Percentiles rank a stretch among this genome's conserved stretches.
Evolutionary conservation across 2,329 filamentous ascomycete species (phyloP).

Genomic region (Verticillium albo-atrum): DNA sequence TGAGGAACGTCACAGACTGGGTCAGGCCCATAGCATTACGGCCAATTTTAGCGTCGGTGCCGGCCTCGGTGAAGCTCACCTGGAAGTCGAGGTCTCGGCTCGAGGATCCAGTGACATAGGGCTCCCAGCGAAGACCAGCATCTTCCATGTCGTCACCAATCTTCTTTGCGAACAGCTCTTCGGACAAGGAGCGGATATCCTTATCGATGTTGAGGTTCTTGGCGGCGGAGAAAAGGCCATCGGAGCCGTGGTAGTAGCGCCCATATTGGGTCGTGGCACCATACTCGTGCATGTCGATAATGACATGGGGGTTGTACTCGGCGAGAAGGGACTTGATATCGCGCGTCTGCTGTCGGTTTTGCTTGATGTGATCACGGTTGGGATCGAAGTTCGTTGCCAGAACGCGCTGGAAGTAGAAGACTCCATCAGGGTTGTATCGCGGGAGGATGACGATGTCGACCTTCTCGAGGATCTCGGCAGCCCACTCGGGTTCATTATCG

Average conservation of each 20-base stretch:
- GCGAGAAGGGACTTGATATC: constrained; percentile 22
- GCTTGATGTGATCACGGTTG: constrained; percentile 26
- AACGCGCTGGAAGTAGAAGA: constrained; percentile 26
- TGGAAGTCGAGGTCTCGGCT: constrained; percentile 1
- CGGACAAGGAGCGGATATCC: constrained; percentile 21
- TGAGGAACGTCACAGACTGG: constrained; percentile 20
- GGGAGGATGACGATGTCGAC: constrained; percentile 24
- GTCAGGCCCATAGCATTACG: constrained; percentile 20
- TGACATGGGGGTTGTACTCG: constrained; percentile 22
- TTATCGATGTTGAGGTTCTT: constrained; percentile 28
- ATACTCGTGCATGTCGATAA: constrained; percentile 27
- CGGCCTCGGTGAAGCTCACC: constrained; percentile 17
- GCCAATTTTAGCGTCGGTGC: constrained; percentile 18
- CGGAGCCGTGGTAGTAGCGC: constrained; percentile 8
- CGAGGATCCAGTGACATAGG: constrained; percentile 19
- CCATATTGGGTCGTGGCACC: constrained; percentile 15
- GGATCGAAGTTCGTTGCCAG: constrained; percentile 24
- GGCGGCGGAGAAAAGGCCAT: constrained; percentile 25
- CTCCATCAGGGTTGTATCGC: constrained; percentile 27
- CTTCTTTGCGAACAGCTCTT: constrained; percentile 21
- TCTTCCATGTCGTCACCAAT: constrained; percentile 23
- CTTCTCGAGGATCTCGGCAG: constrained; percentile 18
- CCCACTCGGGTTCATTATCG: constrained; percentile 22
- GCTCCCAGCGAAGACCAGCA: constrained; percentile 21
- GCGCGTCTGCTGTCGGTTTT: constrained; percentile 24